These are phyloP conservation scores for Hymenoscyphus infarciens DNA, from an alignment of 2,329 filamentous ascomycete species.

Conservation along the genomic window DNA sequence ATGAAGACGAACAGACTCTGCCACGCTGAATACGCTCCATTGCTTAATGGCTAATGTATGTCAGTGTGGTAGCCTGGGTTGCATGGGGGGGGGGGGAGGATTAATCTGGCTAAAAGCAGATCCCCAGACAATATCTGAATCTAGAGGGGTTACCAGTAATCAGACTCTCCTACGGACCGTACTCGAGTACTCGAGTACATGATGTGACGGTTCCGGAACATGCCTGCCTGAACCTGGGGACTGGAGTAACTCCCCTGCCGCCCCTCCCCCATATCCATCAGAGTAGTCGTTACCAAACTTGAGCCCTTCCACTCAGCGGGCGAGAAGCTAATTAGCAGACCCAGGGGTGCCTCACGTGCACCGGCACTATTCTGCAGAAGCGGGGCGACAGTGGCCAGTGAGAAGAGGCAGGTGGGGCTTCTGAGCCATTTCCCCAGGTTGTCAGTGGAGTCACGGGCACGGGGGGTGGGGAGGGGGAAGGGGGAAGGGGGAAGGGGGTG, in stretches of 20 bases:
- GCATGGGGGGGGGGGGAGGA: conserved; percentile 28
- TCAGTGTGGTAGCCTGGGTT: conserved; percentile 26
- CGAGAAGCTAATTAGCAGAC: conserved; percentile 13
- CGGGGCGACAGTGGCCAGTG: neutral
- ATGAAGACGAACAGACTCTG: conserved; percentile 16
- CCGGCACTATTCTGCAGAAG: conserved; percentile 10
- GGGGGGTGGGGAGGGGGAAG: too few relatives aligned
- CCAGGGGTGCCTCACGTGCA: conserved; percentile 15
- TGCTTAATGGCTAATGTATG: conserved; percentile 20
- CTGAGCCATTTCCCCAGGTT: conserved; percentile 13
- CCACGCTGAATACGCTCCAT: conserved; percentile 17
- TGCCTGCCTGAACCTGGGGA: conserved; percentile 13
- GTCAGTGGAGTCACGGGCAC: neutral
- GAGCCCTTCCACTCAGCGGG: conserved; percentile 15
- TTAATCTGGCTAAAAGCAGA: conserved; percentile 30
- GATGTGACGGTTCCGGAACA: conserved; percentile 23
- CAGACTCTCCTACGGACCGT: conserved; percentile 17
- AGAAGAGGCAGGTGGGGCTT: conserved; percentile 1
- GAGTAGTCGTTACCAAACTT: conserved; percentile 16
- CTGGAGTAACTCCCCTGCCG: conserved; percentile 14
- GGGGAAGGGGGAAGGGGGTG: neutral
- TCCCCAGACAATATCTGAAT: conserved; percentile 21
- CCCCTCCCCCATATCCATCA: conserved; percentile 4
- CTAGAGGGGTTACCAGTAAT: conserved; percentile 23
- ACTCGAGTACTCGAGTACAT: too few relatives aligned